Base-by-base conservation (phyloP, 2,329 filamentous ascomycete genomes). In the Exophiala sp. region DNA sequence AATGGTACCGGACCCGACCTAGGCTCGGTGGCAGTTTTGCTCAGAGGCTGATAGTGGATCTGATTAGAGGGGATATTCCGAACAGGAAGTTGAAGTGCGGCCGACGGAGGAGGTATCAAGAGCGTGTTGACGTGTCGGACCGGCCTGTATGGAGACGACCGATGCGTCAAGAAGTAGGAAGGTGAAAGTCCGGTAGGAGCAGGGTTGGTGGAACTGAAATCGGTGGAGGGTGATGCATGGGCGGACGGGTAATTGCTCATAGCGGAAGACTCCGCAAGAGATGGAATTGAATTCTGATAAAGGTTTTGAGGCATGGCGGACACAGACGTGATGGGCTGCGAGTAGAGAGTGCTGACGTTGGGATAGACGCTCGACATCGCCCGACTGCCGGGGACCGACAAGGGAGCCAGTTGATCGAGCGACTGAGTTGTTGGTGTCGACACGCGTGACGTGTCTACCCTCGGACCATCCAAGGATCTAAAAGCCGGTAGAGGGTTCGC, bases 101-200 rank as follows among this genome's bases (percentile, higher is more conserved):
- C 77, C 19, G 87, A 86, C 0, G 89, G 86, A 5, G 89, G 88
- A 24, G 90, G 90, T 51, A 93, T 88, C 23, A 96, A 75, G n/a
- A 97, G 78, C 0, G 88, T 95, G 60, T 93, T 89, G 52, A 96
- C 88, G 53, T 88, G 80, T 46, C 90, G 85, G 32, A 96, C 85
- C 1, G 91, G 91, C 57, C 88, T 86, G 69, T 97, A 97, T 2
- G 93, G 93, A 48, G 91, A 97, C 56, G 86, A 83, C 49, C 93
- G 81, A 65, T 95, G 88, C 63, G 87, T 85, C 30, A 96, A 75
- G 68, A 94, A 94, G 62, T 88, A 81, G 9, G 86, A 90, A 1
- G 91, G 91, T 24, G 93, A 97, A 57, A 93, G 79, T 24, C 86
- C 84, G 38, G 81, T 80, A 21, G 56, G 49, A 4, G 85, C 83